phyloP scores from a whole-genome alignment of 2,329 filamentous ascomycete genomes.

The Diaporthe australafricana region DNA sequence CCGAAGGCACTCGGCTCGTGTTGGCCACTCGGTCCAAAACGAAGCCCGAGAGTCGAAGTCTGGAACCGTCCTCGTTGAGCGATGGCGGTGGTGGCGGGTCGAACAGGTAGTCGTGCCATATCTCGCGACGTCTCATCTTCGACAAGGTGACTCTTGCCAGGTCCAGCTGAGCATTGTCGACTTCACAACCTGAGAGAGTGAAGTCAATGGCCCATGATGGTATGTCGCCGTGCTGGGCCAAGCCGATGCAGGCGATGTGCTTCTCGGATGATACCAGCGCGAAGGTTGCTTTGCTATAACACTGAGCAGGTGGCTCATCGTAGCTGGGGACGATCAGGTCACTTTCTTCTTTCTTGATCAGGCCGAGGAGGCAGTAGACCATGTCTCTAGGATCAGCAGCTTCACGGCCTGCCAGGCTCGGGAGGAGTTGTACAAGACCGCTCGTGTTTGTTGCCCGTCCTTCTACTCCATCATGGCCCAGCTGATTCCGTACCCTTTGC shows the following conservation, averaged over 20 bases:
- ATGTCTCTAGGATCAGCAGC: conserved; percentile 3
- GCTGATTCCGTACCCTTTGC: neutral
- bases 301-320: conserved; percentile 2
- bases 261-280: conserved; percentile 14
- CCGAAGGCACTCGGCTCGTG: neutral
- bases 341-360: conserved; percentile 2
- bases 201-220: conserved; percentile 15
- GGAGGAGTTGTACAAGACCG: conserved; percentile 2
- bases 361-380: conserved; percentile 1
- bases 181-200: conserved; percentile 12
- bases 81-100: conserved; percentile 1
- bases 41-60: conserved; percentile 16
- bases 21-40: neutral
- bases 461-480: neutral
- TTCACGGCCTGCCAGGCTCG: conserved; percentile 3
- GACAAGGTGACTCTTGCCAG: neutral
- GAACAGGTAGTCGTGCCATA: conserved; percentile 6
- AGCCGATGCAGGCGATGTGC: conserved; percentile 8
- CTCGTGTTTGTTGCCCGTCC: too few relatives aligned
- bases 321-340: neutral
- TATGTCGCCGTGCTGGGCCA: conserved; percentile 23
- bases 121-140: conserved; percentile 8
- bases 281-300: conserved; percentile 13
- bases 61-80: neutral
- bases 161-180: conserved; percentile 8